A percentile compares a stretch with the other conserved stretches of the same genome.
Conservation (phyloP, 106 monocot species). For the Platanthera guangdongensis region DNA sequence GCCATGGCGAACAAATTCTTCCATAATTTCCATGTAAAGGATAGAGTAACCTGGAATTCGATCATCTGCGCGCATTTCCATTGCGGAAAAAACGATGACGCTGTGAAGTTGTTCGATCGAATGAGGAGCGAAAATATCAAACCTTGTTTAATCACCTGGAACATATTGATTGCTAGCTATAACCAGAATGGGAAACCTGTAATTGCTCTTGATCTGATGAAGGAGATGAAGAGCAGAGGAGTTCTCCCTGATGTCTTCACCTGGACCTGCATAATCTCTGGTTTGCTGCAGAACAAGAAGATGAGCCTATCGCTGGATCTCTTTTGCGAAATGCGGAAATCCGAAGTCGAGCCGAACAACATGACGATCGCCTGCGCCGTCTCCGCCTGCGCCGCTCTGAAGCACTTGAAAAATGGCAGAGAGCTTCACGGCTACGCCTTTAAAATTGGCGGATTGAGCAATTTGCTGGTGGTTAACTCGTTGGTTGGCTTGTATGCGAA, state of each 20-base stretch:
- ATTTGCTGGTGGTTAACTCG: slow-evolving; percentile 54
- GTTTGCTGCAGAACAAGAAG: slow-evolving; percentile 54
- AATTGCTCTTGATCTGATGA: slow-evolving; percentile 55
- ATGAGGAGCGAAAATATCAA: slow-evolving; percentile 62
- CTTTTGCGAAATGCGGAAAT: slow-evolving; percentile 49
- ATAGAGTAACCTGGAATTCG: slow-evolving; percentile 78
- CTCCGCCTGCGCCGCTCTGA: slow-evolving; percentile 71
- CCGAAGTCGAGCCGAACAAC: slow-evolving; percentile 52
- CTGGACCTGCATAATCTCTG: slow-evolving; percentile 87
- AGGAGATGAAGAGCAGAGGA: slow-evolving; percentile 49
- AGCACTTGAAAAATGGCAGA: slow-evolving; percentile 35
- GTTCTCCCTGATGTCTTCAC: slow-evolving; percentile 66
- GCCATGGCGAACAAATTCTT: slow-evolving; percentile 37
- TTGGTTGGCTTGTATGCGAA: slow-evolving; percentile 85
- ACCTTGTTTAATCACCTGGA: slow-evolving; percentile 77
- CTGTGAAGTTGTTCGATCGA: slow-evolving; percentile 33
- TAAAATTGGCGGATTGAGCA: slow-evolving; percentile 28
- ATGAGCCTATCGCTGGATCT: slow-evolving; percentile 40
- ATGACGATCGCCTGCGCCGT: slow-evolving; percentile 62
- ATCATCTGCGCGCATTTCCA: slow-evolving; percentile 72
- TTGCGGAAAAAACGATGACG: slow-evolving; percentile 44
- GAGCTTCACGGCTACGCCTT: slow-evolving; percentile 56
- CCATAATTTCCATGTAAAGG: slow-evolving; percentile 31
- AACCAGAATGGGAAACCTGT: slow-evolving; percentile 35
- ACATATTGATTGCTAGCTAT: slow-evolving; percentile 62